These are phyloP conservation scores for Capsicum pubescens DNA, from an alignment of 257 asterid genomes.

Conservation along the genomic window DNA sequence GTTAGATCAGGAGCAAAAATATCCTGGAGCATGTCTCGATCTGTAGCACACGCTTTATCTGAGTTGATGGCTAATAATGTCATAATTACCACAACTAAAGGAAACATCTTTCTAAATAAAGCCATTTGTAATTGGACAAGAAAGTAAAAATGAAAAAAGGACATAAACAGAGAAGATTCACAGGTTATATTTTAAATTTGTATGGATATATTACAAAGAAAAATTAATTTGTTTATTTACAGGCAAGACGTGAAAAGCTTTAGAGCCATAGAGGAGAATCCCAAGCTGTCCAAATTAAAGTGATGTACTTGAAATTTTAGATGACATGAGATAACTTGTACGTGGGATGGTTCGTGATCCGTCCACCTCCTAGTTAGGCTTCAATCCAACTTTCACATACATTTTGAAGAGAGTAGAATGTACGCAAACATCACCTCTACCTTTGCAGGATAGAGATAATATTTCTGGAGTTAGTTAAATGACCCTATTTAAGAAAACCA, in stretches of 20 bases:
- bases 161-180: neutral
- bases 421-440: no score
- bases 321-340: neutral
- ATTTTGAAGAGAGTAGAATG: no score
- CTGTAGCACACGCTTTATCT: slow-evolving; percentile 39
- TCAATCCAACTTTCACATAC: no score
- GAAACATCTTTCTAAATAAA: neutral
- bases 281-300: neutral
- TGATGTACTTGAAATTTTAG: neutral
- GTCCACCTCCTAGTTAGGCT: no score
- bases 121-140: slow-evolving; percentile 30
- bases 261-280: neutral
- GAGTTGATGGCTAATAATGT: slow-evolving; percentile 23
- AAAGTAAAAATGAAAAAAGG: neutral
- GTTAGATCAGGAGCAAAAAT: slow-evolving; percentile 63
- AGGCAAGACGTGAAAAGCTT: neutral
- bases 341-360: no score
- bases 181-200: neutral
- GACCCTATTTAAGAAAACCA: no score
- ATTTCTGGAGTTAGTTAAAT: no score
- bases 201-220: neutral
- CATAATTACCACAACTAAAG: slow-evolving; percentile 10
- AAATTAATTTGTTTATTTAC: slow-evolving; percentile 33
- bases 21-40: slow-evolving; percentile 66
- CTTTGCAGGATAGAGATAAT: no score